Evolutionary conservation across 2,329 filamentous ascomycete genomes (phyloP), one percentile per base, ranked within the genome.

Genomic region (Venturia pyrina): DNA sequence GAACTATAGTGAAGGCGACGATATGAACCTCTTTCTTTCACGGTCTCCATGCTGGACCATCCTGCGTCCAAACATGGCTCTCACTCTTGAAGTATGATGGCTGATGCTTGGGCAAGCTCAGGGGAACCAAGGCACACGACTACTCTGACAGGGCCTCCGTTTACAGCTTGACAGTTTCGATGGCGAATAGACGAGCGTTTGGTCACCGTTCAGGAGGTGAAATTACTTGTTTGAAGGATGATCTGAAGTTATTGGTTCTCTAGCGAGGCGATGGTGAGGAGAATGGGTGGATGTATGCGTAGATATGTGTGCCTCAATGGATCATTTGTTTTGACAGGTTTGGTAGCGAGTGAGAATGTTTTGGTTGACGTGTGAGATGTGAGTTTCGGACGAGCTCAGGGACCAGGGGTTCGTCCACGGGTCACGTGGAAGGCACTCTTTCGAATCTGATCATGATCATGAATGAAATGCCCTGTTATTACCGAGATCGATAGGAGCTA

Each of bases 41-140:
- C 53, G 53, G 53, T 59, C 53, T 59, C 32, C 53, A 59, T 59
- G 53, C 53, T 59, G 53, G 53, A 59, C 53, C 11, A 37, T 59
- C 53, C 53, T 59, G 15, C 13, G 32, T 37, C 28, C 53, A 59
- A 59, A 59, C 53, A 37, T 59, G 53, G 53, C 53, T 59, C 53
- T 59, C n/a, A 59, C 53, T 59, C 15, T 37, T 37, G 15, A 15
- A 59, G 53, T 59, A 59, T 40, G 19, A 59, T 59, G 32, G 53
- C 53, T 37, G 53, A 59, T 59, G 53, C 53, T 34, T 59, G n/a
- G 17, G 15, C 53, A 17, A 43, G 41, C 41, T 5, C 15, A 43
- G 41, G 13, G 41, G 53, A 17, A 19, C 32, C 32, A n/a, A 53
- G 48, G 21, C 3, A 21, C 1, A 34, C 28, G 8, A 28, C 17